These are phyloP conservation scores for Mrakia frigida DNA, from an alignment of 768 basidiomycete genomes.

Conservation along the genomic window DNA sequence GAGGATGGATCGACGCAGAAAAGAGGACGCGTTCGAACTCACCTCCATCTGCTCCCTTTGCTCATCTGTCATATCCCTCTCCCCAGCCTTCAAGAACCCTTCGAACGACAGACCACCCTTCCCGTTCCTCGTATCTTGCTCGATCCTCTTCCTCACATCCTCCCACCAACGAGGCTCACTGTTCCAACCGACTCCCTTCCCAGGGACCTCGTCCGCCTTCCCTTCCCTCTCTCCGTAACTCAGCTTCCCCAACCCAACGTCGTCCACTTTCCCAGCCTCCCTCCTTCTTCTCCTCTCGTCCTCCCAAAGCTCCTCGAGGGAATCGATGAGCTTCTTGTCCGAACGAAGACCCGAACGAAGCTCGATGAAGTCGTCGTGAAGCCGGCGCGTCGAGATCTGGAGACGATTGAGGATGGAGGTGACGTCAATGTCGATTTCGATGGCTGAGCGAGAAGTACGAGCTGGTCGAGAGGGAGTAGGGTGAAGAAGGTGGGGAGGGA, in stretches of 20 bases:
- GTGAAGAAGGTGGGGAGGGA: slow-evolving; percentile 21
- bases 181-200: slow-evolving; percentile 45
- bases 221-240: slow-evolving; percentile 54
- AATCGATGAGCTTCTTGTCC: slow-evolving; percentile 69
- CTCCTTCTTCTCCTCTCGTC: slow-evolving; percentile 77
- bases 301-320: slow-evolving; percentile 92
- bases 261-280: slow-evolving; percentile 50
- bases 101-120: slow-evolving; percentile 29
- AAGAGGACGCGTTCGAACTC: neutral
- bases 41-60: slow-evolving; percentile 8
- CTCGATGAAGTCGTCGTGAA: slow-evolving; percentile 63
- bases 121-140: slow-evolving; percentile 47
- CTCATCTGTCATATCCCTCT: slow-evolving; percentile 1
- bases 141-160: slow-evolving; percentile 59
- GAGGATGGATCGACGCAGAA: neutral
- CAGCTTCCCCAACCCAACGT: slow-evolving; percentile 53
- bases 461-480: slow-evolving; percentile 35
- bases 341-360: slow-evolving; percentile 49
- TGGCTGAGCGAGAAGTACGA: slow-evolving; percentile 36
- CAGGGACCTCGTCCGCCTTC: slow-evolving; percentile 31
- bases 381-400: slow-evolving; percentile 57
- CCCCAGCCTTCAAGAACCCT: slow-evolving; percentile 7
- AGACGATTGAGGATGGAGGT: slow-evolving; percentile 83
- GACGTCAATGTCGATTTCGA: slow-evolving; percentile 79
- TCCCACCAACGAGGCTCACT: slow-evolving; percentile 69